Evolutionary conservation across 441 rosid species (phyloP).

Genomic region (Geranium incanum): DNA sequence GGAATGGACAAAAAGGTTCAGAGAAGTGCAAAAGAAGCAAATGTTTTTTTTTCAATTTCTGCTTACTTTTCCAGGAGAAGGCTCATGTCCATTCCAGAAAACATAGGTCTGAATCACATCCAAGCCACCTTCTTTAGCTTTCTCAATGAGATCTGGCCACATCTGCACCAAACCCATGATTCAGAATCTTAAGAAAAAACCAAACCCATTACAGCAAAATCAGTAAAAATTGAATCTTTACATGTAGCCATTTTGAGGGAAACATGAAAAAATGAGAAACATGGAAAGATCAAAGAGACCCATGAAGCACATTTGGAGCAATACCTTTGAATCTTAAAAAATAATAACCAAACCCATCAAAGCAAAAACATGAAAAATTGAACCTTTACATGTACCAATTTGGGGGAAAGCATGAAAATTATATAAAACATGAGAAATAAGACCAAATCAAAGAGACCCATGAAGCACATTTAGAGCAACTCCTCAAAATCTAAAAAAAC

Average conservation of each 20-base stretch:
- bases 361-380: too few species aligned
- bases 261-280: not conserved
- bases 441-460: not conserved
- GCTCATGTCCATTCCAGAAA: slow-evolving; percentile 98
- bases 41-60: too few species aligned
- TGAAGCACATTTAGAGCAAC: too few species aligned
- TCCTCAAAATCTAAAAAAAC: too few species aligned
- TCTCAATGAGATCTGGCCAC: slow-evolving; percentile 98
- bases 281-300: slow-evolving; percentile 17
- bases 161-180: slow-evolving; percentile 42
- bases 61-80: slow-evolving; percentile 72
- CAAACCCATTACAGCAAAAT: too few species aligned
- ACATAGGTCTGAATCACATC: slow-evolving; percentile 97
- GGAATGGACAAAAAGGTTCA: not conserved
- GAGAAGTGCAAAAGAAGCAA: not conserved
- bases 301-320: slow-evolving; percentile 30
- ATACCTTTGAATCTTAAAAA: too few species aligned
- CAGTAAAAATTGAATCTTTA: not conserved
- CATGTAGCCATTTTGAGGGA: slow-evolving; percentile 18
- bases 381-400: too few species aligned
- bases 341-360: too few species aligned
- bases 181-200: too few species aligned
- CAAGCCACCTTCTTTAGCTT: slow-evolving; percentile 91
- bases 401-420: too few species aligned
- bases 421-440: not conserved